Conservation (phyloP, 495 filamentous ascomycete genomes). For the Alectoria sarmentosa region DNA sequence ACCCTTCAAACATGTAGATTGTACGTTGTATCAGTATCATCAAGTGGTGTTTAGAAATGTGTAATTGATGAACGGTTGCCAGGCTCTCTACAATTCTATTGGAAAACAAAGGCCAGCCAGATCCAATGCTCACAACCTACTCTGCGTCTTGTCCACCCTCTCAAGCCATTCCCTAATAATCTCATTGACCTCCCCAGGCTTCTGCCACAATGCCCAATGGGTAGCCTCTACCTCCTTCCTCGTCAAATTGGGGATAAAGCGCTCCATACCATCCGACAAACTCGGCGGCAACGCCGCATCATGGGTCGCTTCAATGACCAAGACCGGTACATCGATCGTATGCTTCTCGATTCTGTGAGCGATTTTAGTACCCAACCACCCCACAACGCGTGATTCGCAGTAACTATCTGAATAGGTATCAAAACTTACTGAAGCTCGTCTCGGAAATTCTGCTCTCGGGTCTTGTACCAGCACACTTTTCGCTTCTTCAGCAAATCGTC, state of each 20-base stretch:
- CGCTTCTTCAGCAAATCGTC: too few relatives aligned
- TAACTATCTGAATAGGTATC: background rate
- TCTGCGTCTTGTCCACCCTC: conserved; percentile 28
- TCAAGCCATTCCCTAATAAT: conserved; percentile 44
- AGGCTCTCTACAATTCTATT: background rate
- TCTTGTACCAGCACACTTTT: conserved; percentile 86
- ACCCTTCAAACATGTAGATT: background rate
- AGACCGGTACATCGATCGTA: conserved; percentile 56
- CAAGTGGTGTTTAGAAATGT: background rate
- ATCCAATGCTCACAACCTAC: background rate
- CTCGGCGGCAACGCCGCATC: conserved; percentile 61
- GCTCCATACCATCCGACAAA: conserved; percentile 61
- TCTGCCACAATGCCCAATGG: conserved; percentile 68
- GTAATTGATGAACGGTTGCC: background rate
- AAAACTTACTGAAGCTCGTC: conserved; percentile 55
- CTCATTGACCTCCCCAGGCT: conserved; percentile 49
- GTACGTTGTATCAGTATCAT: background rate
- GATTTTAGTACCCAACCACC: background rate
- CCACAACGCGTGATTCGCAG: background rate
- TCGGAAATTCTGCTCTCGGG: conserved; percentile 59
- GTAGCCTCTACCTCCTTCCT: conserved; percentile 49
- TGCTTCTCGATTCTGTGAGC: conserved; percentile 30
- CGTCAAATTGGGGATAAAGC: conserved; percentile 53
- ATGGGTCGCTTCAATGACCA: conserved; percentile 66
- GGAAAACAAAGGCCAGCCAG: background rate